Base-by-base conservation (phyloP, 495 filamentous ascomycete species). In the Tetracladium marchalianum region DNA sequence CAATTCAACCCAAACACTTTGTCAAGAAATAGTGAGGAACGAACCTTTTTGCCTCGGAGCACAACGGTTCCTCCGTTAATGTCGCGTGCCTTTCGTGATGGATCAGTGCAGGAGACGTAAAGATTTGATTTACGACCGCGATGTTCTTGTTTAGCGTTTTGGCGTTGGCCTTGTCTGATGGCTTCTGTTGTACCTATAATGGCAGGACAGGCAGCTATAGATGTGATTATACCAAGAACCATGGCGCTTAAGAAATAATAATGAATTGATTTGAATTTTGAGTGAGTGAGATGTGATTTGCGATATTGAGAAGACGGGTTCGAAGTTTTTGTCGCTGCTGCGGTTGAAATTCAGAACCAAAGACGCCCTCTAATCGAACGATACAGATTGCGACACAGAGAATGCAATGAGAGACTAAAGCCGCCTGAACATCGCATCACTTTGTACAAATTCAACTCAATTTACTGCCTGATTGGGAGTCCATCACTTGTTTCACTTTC, bases 171-270 rank as follows among this genome's bases (percentile, higher is more conserved):
- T 36, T 68, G 65, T 31, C 65, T 57, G 17, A 75, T 68, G 1
- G 67, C 71, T 59, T 75, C 71, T 11, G 67, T 68, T 9, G 69
- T 68, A 44, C 67, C 71, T 31, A 73, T 65, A 35, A 73, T 71
- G 11, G 69, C 66, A 19, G 70, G 68, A 44, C 71, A 73, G 15
- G 67, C 71, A 39, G 71, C 65, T 19, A 75, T 68, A 34, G 71
- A 66, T 0, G 66, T 66, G 19, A 75, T 44, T 16, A 58, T 52
- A 4, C 55, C 55, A 18, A 58, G 35, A 15, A 51, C 49, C 49
- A 51, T 44, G 59, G 56, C 22, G 56, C 58, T 11, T 3, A 27
- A 27, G 3, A 3, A 27, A 27, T 27, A 7, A 27, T 3, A 27
- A 7, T 27, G 7, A 27, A 27, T 3, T 3, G 22, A 3, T 27